phyloP scores from a whole-genome alignment of 2,329 filamentous ascomycete genomes.

The Alternaria solani region DNA sequence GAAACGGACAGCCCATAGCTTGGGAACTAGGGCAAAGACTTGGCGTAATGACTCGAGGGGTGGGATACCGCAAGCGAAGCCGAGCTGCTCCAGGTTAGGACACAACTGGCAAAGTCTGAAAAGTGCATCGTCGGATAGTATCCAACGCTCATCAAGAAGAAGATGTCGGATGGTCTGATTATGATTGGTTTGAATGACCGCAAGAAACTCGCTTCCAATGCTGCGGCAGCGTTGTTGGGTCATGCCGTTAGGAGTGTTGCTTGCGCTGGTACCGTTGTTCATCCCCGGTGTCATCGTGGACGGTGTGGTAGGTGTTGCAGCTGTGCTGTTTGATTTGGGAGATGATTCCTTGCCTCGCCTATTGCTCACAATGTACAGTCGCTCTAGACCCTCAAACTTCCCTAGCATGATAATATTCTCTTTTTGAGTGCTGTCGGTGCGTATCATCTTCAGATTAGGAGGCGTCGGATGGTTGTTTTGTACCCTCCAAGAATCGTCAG shows the following conservation, averaged over 20 bases:
- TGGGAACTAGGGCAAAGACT: slow-evolving; percentile 49
- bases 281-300: slow-evolving; percentile 31
- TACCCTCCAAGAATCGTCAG: slow-evolving; percentile 64
- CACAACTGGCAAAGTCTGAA: slow-evolving; percentile 62
- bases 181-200: slow-evolving; percentile 61
- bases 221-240: slow-evolving; percentile 43
- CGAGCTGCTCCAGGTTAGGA: slow-evolving; percentile 67
- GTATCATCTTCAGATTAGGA: slow-evolving; percentile 56
- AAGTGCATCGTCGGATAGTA: slow-evolving; percentile 59
- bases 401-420: slow-evolving; percentile 55
- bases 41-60: slow-evolving; percentile 49
- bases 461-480: slow-evolving; percentile 35
- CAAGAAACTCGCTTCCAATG: slow-evolving; percentile 58
- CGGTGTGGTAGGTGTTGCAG: slow-evolving; percentile 42
- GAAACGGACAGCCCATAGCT: slow-evolving; percentile 53
- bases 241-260: slow-evolving; percentile 32
- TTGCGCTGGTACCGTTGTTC: slow-evolving; percentile 26
- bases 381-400: slow-evolving; percentile 57
- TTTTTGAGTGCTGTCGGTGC: slow-evolving; percentile 59
- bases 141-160: slow-evolving; percentile 65
- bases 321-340: slow-evolving; percentile 33
- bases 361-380: slow-evolving; percentile 61
- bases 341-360: slow-evolving; percentile 30
- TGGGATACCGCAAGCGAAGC: slow-evolving; percentile 64
- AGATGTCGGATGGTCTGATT: slow-evolving; percentile 64